phyloP scores from a whole-genome alignment of 768 basidiomycete species.

The Lactarius psammicola region DNA sequence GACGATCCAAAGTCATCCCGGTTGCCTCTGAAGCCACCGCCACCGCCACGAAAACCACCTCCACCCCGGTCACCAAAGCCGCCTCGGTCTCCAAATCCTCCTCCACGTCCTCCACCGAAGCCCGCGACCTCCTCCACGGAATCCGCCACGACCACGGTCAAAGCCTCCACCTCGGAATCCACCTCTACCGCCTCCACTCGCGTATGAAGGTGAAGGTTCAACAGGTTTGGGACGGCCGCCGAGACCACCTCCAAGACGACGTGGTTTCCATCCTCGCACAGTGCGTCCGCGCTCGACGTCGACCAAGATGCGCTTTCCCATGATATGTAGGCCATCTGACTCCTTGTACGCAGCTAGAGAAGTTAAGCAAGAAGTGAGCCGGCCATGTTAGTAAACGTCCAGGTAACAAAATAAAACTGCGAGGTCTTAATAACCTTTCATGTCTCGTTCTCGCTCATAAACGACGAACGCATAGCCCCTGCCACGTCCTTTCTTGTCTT shows the following conservation, averaged over 20 bases:
- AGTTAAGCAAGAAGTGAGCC: slow-evolving; percentile 30
- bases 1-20: slow-evolving; percentile 30
- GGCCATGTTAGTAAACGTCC: slow-evolving; percentile 30
- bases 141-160: slow-evolving; percentile 33
- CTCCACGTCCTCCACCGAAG: slow-evolving; percentile 32
- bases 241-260: slow-evolving; percentile 95
- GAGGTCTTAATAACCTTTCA: slow-evolving; percentile 75
- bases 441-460: slow-evolving; percentile 96
- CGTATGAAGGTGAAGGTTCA: slow-evolving; percentile 40
- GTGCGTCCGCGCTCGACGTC: slow-evolving; percentile 98
- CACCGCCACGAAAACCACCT: slow-evolving; percentile 32
- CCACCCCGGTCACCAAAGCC: slow-evolving; percentile 33
- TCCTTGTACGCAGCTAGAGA: slow-evolving; percentile 90
- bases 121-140: slow-evolving; percentile 36
- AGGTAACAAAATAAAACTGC: slow-evolving; percentile 21
- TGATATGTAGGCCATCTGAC: slow-evolving; percentile 93
- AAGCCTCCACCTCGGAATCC: slow-evolving; percentile 39
- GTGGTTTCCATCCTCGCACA: slow-evolving; percentile 97
- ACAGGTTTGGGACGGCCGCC: slow-evolving; percentile 94
- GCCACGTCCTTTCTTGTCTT: slow-evolving; percentile 84
- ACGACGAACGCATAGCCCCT: slow-evolving; percentile 96
- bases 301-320: slow-evolving; percentile 93
- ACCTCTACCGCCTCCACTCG: slow-evolving; percentile 37
- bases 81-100: slow-evolving; percentile 37
- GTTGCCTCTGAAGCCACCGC: slow-evolving; percentile 35